Conservation (phyloP, 1,139 yeast genomes). For the Casaregolazyma lundiana region DNA sequence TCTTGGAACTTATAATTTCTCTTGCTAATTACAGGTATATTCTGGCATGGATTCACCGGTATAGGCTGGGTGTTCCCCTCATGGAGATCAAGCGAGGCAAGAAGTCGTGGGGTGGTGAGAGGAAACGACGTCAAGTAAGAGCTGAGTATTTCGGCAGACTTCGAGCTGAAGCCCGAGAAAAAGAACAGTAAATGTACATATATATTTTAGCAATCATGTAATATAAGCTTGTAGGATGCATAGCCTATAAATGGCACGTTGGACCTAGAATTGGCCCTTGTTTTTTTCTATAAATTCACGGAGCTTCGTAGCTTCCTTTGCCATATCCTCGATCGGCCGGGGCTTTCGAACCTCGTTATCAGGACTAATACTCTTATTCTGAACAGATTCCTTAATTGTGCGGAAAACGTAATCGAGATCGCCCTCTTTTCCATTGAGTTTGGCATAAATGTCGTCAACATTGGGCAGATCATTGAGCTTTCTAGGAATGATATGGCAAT, state of each 20-base stretch:
- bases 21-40: constrained; percentile 33
- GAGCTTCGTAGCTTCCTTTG: constrained; percentile 54
- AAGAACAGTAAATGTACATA: not conserved
- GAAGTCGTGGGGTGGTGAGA: constrained; percentile 86
- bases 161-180: constrained; percentile 19
- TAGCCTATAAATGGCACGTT: not conserved
- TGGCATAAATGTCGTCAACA: constrained; percentile 66
- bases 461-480: constrained; percentile 48
- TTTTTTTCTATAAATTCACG: constrained; percentile 8
- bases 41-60: constrained; percentile 42
- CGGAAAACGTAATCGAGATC: constrained; percentile 40
- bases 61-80: constrained; percentile 55
- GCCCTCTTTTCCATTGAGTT: constrained; percentile 48
- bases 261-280: not conserved
- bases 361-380: constrained; percentile 36
- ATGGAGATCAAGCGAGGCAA: constrained; percentile 58
- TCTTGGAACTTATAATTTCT: not conserved
- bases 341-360: constrained; percentile 31
- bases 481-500: constrained; percentile 88
- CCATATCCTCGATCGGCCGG: constrained; percentile 60
- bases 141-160: constrained; percentile 55
- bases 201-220: not conserved
- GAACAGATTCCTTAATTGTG: constrained; percentile 27
- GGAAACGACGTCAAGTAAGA: constrained; percentile 63
- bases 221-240: not conserved